Evolutionary conservation across 352 stramenopile genomes (phyloP).

Genomic region (Globisporangium cylindrosporum): DNA sequence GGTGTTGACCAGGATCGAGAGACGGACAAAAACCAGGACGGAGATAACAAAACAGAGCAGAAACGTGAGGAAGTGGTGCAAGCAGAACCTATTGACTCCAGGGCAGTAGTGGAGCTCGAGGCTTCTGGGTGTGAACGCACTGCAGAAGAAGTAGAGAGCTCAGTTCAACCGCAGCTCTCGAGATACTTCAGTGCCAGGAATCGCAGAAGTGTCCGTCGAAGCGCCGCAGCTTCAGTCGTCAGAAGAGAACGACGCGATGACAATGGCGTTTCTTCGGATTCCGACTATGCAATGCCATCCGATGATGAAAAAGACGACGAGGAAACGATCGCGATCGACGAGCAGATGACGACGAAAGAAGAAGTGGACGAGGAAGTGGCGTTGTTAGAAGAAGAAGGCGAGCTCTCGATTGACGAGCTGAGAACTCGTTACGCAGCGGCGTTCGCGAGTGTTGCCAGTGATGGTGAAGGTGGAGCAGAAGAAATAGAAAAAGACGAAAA

Average conservation of each 20-base stretch:
- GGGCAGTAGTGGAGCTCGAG: not conserved
- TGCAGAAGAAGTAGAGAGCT: not conserved
- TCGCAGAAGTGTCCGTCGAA: constrained; percentile 18
- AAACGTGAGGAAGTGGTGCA: not conserved
- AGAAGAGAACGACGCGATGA: constrained; percentile 14
- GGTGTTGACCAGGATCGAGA: not conserved
- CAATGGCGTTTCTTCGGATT: constrained; percentile 40
- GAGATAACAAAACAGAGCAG: not conserved
- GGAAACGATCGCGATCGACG: constrained; percentile 85
- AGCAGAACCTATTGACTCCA: not conserved
- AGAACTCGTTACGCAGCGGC: constrained; percentile 39
- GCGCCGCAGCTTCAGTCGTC: not conserved
- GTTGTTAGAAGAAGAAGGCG: constrained; percentile 83
- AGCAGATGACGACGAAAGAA: constrained; percentile 33
- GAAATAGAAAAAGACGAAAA: constrained; percentile 17
- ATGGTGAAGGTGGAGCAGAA: constrained; percentile 18
- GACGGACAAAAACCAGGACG: not conserved
- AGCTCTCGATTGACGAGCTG: constrained; percentile 91
- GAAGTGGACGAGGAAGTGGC: constrained; percentile 80
- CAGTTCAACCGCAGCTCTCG: not conserved
- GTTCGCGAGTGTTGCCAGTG: constrained; percentile 11
- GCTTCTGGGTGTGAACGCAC: not conserved
- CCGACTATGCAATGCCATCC: constrained; percentile 29
- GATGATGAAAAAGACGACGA: constrained; percentile 78
- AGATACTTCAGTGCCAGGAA: not conserved